Base-by-base conservation (phyloP, 441 rosid species). In the Euphorbia schlechtendalii region DNA sequence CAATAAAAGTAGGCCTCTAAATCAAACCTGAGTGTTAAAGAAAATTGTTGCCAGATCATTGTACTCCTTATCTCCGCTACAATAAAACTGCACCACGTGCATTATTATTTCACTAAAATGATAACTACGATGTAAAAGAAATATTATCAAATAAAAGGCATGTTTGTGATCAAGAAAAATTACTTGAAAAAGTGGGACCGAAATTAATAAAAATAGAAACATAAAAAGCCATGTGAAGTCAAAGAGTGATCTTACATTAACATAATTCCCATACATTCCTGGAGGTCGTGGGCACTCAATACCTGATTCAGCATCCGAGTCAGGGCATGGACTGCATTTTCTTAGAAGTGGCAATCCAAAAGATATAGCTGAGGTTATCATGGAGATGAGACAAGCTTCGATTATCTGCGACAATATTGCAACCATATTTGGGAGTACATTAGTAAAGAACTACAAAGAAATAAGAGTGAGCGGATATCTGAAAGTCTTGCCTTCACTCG, bases 1-100 rank as follows among this genome's bases (percentile, higher is more conserved):
- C 11, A 63, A 71, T 56, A 14, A 9, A 8, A 56, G 67, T 36
- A 30, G 5, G 28, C 27, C 56, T 25, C 5, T 32, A 38, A 15
- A 63, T 20, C 51, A 65, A 51, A 94, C 99, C 99, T 94, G 98
- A 52, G 99, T 91, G 55, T 94, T 94, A 79, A 94, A 94, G 89
- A 94, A 94, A 71, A 91, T 87, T 22, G 99, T 94, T 10, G 96
- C 99, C 60, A 94, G 99, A 75, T 91, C 99, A 72, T 91, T 94
- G 81, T 94, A 94, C 64, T 91, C 98, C 7, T 81, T 86, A 34
- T 81, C 80, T 51, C 82, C 82, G 70, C 89, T 75, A 81, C 99
- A 94, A 74, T 82, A 94, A 74, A 94, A 94, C 98, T 94, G 88
- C 70, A 74, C 11, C 59, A 61, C 68, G 66, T 24, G n/a, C 72